phyloP scores from a whole-genome alignment of 23 red algal species.

The Pyropia haitanensis region DNA sequence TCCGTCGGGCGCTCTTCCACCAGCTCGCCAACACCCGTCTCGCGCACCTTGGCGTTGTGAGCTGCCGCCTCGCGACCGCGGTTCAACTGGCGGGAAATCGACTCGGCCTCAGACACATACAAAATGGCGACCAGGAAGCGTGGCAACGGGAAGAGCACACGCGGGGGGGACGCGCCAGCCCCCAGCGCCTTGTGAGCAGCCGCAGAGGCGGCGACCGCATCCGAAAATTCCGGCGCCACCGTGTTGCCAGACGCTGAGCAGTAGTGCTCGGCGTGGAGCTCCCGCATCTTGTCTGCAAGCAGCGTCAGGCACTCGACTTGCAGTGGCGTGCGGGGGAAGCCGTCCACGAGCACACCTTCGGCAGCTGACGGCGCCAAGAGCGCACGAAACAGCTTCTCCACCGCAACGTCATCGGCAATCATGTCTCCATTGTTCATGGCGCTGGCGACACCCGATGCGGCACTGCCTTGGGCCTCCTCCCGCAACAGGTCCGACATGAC shows the following conservation, averaged over 20 bases:
- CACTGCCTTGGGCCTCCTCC: not conserved
- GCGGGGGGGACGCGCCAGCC: no score
- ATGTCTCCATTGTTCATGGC: not conserved
- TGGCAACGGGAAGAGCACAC: not conserved
- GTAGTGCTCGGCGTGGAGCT: not conserved
- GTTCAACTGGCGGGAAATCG: not conserved
- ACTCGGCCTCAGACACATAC: slow-evolving; percentile 1
- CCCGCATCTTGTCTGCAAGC: slow-evolving; percentile 1
- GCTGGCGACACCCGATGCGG: not conserved
- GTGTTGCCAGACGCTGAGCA: no score
- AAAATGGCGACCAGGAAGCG: not conserved
- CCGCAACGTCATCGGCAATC: not conserved
- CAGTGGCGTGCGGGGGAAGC: not conserved
- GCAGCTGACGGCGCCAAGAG: not conserved
- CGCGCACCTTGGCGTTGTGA: not conserved
- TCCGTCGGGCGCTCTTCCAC: not conserved
- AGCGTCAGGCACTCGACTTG: not conserved
- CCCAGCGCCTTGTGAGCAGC: no score
- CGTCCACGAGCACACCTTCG: not conserved
- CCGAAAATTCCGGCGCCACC: no score
- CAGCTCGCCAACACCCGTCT: not conserved
- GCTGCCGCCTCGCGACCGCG: not conserved
- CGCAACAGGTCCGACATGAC: not conserved
- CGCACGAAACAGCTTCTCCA: not conserved
- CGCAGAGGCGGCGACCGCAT: no score